phyloP scores from a whole-genome alignment of 345 rosid genomes.

The Eucalyptus curtisii region DNA sequence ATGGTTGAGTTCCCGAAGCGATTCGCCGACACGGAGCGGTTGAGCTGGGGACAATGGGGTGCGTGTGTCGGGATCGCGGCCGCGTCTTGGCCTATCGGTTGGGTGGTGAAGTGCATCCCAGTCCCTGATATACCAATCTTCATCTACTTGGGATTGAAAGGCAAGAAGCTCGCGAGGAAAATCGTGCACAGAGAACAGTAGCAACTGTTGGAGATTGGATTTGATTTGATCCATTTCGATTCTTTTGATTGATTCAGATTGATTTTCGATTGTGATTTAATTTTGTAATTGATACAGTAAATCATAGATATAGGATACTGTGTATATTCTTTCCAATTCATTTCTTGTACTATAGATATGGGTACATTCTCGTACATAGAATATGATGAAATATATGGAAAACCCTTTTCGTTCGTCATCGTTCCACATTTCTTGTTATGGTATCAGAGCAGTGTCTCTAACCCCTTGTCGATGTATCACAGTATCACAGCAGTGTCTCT shows the following conservation, averaged over 20 bases:
- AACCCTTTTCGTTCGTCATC: accelerated
- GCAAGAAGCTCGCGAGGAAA: background rate
- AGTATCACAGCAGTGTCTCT: too few species aligned
- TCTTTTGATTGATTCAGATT: too few species aligned
- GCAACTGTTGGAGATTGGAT: background rate
- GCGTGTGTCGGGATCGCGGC: slow-evolving; percentile 41
- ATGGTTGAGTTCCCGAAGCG: slow-evolving; percentile 67
- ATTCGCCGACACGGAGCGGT: slow-evolving; percentile 66
- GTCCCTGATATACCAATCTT: background rate
- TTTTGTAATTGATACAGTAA: too few species aligned
- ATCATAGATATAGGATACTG: too few species aligned
- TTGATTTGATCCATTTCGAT: too few species aligned
- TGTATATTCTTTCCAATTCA: too few species aligned
- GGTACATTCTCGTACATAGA: accelerated
- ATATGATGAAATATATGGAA: too few species aligned
- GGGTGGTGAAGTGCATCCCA: slow-evolving; percentile 43
- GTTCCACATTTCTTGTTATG: too few species aligned
- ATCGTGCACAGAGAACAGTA: background rate
- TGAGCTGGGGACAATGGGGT: slow-evolving; percentile 59
- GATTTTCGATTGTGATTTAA: too few species aligned
- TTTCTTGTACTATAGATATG: too few species aligned
- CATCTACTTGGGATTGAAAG: background rate
- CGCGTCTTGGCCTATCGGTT: slow-evolving; percentile 61
- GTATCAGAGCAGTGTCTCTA: too few species aligned
- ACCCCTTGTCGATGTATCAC: too few species aligned